These are phyloP conservation scores for Sclerotinia borealis DNA, from an alignment of 2,329 filamentous ascomycete species.

Conservation along the genomic window DNA sequence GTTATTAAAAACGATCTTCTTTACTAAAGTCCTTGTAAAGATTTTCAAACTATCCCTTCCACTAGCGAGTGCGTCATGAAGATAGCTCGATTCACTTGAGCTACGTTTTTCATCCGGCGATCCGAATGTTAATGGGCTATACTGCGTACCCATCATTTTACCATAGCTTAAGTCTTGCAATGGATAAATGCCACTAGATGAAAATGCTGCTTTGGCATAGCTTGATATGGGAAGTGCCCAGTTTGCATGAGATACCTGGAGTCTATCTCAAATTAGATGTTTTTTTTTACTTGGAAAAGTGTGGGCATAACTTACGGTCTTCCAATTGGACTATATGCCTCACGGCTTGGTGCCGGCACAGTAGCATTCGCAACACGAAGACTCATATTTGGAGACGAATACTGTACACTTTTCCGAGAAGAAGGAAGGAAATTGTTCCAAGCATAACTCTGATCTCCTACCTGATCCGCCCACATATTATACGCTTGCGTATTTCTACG, in stretches of 20 bases:
- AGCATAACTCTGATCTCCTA: neutral
- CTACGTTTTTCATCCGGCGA: neutral
- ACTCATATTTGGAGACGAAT: neutral
- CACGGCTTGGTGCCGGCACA: neutral
- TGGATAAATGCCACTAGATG: neutral
- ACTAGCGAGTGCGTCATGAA: neutral
- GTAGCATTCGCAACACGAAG: neutral
- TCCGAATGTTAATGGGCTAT: neutral
- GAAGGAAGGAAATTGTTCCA: neutral
- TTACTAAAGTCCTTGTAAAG: neutral
- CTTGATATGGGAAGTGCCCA: conserved; percentile 2
- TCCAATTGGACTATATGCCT: neutral
- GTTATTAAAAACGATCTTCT: conserved; percentile 3
- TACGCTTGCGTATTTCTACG: conserved; percentile 1
- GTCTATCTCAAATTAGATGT: neutral
- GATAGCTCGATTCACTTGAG: conserved; percentile 5
- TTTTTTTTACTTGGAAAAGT: neutral
- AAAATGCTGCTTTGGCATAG: conserved; percentile 4
- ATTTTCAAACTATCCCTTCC: neutral
- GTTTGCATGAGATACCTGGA: conserved; percentile 5
- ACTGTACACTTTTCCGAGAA: neutral
- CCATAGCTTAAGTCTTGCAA: neutral
- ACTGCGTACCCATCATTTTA: neutral
- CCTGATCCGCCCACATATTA: neutral
- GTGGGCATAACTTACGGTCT: neutral